Evolutionary conservation across 345 rosid species (phyloP), one percentile per base, ranked within the genome.

Genomic region (Syzygium aqueum): DNA sequence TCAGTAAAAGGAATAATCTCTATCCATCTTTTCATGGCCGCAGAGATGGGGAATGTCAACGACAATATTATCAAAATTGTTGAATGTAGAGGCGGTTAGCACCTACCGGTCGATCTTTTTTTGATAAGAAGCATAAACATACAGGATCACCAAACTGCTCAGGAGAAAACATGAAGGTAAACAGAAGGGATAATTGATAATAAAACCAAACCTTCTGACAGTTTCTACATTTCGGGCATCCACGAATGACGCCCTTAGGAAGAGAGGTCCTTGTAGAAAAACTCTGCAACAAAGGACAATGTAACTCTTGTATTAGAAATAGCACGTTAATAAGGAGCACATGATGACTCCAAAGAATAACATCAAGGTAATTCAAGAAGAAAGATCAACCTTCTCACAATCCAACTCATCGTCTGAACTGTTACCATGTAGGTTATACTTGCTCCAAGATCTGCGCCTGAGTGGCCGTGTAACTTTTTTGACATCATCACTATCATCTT

Each of bases 201-300:
- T 56, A 86, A 57, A 80, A 90, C 87, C 84, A 84, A 92, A 97
- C 99, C 99, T 96, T 97, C 87, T 94, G 99, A 93, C 99, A 96
- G 89, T 92, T 95, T 86, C 88, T 92, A 90, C 99, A 95, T 51
- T 94, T 91, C 65, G 92, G 91, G 90, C 98, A 95, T 80, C 96
- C 99, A 25, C 94, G 95, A 52, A 94, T 87, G 86, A 96, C 98
- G 6, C 99, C 99, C 91, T 94, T 94, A 30, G 99, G 96, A 87
- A 95, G 93, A 86, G 84, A 87, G 88, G 92, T 90, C 93, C 90
- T 92, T 73, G 27, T 84, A 50, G 52, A 87, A 85, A 88, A 89
- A 90, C 67, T 90, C 99, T 97, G 97, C 92, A 90, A 88, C 56
- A 89, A 85, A 16, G 33, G 78, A 49, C 51, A 88, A 65, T 15